Percentiles rank a stretch among this genome's conserved stretches.
phyloP scores from a whole-genome alignment of 202 grass and related monocot genomes.

The Saccharum hybrid region DNA sequence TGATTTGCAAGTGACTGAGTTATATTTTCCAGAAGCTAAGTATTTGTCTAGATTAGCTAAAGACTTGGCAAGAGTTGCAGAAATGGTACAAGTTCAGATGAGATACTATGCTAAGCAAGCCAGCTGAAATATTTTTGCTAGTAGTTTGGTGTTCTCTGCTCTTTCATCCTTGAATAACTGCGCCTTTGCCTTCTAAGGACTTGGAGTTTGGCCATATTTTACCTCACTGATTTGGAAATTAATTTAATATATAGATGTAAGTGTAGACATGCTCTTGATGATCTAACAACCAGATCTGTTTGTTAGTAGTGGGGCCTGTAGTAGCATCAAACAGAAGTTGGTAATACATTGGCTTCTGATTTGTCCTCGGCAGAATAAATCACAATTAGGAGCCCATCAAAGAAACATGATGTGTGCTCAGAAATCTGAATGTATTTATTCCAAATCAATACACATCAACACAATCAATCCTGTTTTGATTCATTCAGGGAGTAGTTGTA shows the following conservation, averaged over 20 bases:
- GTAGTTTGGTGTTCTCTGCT: not conserved
- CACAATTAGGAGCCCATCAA: constrained; percentile 13
- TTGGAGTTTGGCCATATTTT: constrained; percentile 22
- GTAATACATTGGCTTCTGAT: constrained; percentile 2
- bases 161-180: constrained; percentile 15
- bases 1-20: constrained; percentile 22
- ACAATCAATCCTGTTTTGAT: constrained; percentile 22
- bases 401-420: constrained; percentile 13
- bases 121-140: constrained; percentile 20
- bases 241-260: constrained; percentile 8
- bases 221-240: constrained; percentile 12
- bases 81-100: constrained; percentile 28
- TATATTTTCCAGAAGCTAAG: constrained; percentile 12
- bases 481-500: constrained; percentile 9
- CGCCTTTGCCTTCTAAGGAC: constrained; percentile 21
- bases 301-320: constrained; percentile 1
- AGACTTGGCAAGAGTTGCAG: constrained; percentile 24
- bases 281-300: constrained; percentile 19
- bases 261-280: constrained; percentile 11
- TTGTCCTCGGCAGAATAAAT: constrained; percentile 21
- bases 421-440: constrained; percentile 26
- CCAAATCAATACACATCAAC: constrained; percentile 21
- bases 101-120: constrained; percentile 6
- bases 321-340: constrained; percentile 18
- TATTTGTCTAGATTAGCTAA: constrained; percentile 34